phyloP scores from a whole-genome alignment of 1,284 basidiomycete species.

The Ganoderma lucidum region DNA sequence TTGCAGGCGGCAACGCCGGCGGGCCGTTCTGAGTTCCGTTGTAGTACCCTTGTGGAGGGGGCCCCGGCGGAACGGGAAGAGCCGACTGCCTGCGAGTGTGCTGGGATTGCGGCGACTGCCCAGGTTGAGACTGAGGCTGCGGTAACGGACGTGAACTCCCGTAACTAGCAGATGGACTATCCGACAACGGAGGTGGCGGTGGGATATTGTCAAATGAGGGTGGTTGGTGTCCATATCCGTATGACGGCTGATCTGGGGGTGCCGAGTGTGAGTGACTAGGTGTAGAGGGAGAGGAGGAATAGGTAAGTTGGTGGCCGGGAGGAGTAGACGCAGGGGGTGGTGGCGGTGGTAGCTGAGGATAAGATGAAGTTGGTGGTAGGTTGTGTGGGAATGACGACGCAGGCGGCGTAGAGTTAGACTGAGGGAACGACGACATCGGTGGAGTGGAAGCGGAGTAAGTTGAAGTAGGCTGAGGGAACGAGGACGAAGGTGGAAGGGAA shows the following conservation, averaged over 20 bases:
- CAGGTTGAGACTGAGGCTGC: slow-evolving; percentile 16
- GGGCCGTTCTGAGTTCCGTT: slow-evolving; percentile 26
- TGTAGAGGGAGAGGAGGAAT: slow-evolving; percentile 17
- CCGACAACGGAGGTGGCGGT: slow-evolving; percentile 43
- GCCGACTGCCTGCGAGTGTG: slow-evolving; percentile 32
- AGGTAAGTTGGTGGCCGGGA: slow-evolving; percentile 26
- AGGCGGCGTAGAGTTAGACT: slow-evolving; percentile 4
- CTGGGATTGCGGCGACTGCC: slow-evolving; percentile 24
- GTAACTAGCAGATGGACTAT: slow-evolving; percentile 44
- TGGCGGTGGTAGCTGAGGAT: slow-evolving; percentile 34
- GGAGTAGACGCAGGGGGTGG: slow-evolving; percentile 21
- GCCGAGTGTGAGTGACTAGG: slow-evolving; percentile 22
- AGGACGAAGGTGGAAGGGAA: slow-evolving; percentile 20
- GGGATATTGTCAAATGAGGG: slow-evolving; percentile 46
- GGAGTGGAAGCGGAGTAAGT: slow-evolving; percentile 21
- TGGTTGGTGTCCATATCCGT: slow-evolving; percentile 31
- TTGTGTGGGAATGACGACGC: slow-evolving; percentile 21
- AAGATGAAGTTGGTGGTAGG: slow-evolving; percentile 43
- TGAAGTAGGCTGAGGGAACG: slow-evolving; percentile 27
- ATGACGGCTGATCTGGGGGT: slow-evolving; percentile 31
- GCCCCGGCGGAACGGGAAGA: slow-evolving; percentile 34
- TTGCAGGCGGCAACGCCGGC: slow-evolving; percentile 24
- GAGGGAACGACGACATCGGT: slow-evolving; percentile 16
- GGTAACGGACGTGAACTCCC: slow-evolving; percentile 66
- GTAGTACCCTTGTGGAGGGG: slow-evolving; percentile 32